Evolutionary conservation across 2,329 filamentous ascomycete species (phyloP), one percentile per base, ranked within the genome.

Genomic region (Cladobotryum mycophilum): DNA sequence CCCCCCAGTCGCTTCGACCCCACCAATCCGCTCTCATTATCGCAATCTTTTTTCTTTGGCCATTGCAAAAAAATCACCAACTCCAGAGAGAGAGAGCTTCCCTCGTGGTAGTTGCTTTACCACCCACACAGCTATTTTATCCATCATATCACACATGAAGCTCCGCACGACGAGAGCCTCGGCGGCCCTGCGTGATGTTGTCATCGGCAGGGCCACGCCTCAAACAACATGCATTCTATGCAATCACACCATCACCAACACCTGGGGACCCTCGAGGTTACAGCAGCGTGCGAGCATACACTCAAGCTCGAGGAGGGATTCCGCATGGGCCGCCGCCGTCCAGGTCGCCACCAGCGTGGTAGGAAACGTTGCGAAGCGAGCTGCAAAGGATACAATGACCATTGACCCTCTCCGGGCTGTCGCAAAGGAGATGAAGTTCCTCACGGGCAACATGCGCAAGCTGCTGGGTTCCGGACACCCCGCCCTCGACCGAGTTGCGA

Each of bases 381-480:
- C 81, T 50, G 75, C 80, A 55, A 81, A 83, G 58, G 76, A 76
- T 58, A 79, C 81, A 52, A 82, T 95, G 72, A 81, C 84, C 55
- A 81, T 96, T 62, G 92, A 97, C 67, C 92, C 92, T 34, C 79
- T 97, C 63, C 82, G 88, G 55, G 86, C 89, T 34, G 91, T 97
- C 34, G 92, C 89, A 55, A 95, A 96, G 72, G 92, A 97, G 76
- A 89, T 99, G 84, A 93, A 95, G 70, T 95, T 91, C 61, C 73
- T 97, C 63, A 96, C 88, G 11, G 90, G 90, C 49, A 96, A 97
- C 62, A 95, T 97, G 69, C 81, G 89, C 54, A 88, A 95, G 65
- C 77, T 97, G n/a, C 75, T 97, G 14, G 92, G 92, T 5, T 96
- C 91, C 0, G 92, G 92, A 5, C 92, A 99, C 65, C 93, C 93